A percentile compares a stretch with the other conserved stretches of the same genome.
Evolutionary conservation across 2,329 filamentous ascomycete genomes (phyloP).

Genomic region (Parascedosporium putredinis): DNA sequence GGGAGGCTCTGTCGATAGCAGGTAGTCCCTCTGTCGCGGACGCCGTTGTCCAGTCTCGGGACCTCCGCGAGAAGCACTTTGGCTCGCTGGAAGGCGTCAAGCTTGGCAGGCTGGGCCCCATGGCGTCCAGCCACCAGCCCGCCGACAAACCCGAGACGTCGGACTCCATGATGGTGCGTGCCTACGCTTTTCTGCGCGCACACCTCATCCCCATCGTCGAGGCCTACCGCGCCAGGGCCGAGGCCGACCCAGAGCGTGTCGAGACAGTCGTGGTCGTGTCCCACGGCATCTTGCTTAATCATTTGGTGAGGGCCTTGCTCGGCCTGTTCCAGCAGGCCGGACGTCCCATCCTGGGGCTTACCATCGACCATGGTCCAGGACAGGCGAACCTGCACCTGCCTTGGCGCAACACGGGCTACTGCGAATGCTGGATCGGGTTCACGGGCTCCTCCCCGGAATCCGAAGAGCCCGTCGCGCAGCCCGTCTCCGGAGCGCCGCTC

Average conservation of each 20-base stretch:
- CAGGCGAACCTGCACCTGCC: neutral
- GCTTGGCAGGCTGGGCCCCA: slow-evolving; percentile 26
- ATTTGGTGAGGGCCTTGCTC: slow-evolving; percentile 55
- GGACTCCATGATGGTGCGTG: slow-evolving; percentile 54
- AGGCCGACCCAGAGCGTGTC: neutral
- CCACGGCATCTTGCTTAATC: slow-evolving; percentile 70
- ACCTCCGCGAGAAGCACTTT: slow-evolving; percentile 65
- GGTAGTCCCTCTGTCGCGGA: slow-evolving; percentile 9
- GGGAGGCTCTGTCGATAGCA: slow-evolving; percentile 36
- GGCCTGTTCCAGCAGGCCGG: slow-evolving; percentile 30
- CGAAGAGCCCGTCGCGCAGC: neutral
- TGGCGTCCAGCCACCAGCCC: slow-evolving; percentile 14
- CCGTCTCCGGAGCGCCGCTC: neutral
- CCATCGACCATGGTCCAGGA: slow-evolving; percentile 12
- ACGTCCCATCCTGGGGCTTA: slow-evolving; percentile 1
- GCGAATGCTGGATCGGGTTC: slow-evolving; percentile 19
- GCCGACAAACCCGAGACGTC: slow-evolving; percentile 54
- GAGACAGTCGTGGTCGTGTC: slow-evolving; percentile 56
- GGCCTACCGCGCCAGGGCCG: slow-evolving; percentile 12
- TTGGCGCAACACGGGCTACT: slow-evolving; percentile 46
- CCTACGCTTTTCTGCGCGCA: slow-evolving; percentile 54
- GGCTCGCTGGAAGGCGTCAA: slow-evolving; percentile 58
- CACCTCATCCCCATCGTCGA: slow-evolving; percentile 50
- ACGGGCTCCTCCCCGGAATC: neutral
- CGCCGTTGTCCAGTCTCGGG: slow-evolving; percentile 18